phyloP scores from a whole-genome alignment of 2,329 filamentous ascomycete species.

The Colletotrichum tofieldiae region DNA sequence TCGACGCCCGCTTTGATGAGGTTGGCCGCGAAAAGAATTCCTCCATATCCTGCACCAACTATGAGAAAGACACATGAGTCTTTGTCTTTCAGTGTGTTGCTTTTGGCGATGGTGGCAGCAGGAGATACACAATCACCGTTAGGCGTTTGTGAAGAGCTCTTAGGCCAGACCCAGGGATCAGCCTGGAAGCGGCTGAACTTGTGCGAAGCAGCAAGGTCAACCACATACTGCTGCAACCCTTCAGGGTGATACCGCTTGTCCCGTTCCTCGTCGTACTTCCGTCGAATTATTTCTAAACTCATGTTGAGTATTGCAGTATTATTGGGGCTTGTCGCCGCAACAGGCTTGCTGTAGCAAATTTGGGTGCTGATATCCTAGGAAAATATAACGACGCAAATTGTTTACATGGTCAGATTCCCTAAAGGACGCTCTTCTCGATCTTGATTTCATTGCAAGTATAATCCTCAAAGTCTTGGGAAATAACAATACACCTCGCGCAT shows the following conservation, averaged over 20 bases:
- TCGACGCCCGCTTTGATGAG: conserved; percentile 1
- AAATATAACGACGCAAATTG: background rate
- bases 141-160: background rate
- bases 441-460: no score
- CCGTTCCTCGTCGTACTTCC: conserved; percentile 3
- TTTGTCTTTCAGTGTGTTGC: background rate
- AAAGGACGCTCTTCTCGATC: no score
- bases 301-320: background rate
- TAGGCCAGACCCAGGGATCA: background rate
- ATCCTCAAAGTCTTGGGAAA: background rate
- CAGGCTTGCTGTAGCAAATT: no score
- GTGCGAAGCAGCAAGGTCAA: background rate
- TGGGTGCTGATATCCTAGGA: background rate
- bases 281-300: background rate
- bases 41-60: conserved; percentile 1
- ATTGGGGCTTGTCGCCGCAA: background rate
- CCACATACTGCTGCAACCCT: conserved; percentile 5
- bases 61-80: conserved; percentile 1
- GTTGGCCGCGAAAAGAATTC: conserved; percentile 7
- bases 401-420: background rate
- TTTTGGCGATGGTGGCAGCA: background rate
- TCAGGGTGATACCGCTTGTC: conserved; percentile 3
- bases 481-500: background rate
- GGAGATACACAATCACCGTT: background rate
- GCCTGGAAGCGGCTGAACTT: background rate